Percentiles rank a stretch among this genome's conserved stretches.
Evolutionary conservation across 2,329 filamentous ascomycete species (phyloP).

Genomic region (Tolypocladium amazonense): DNA sequence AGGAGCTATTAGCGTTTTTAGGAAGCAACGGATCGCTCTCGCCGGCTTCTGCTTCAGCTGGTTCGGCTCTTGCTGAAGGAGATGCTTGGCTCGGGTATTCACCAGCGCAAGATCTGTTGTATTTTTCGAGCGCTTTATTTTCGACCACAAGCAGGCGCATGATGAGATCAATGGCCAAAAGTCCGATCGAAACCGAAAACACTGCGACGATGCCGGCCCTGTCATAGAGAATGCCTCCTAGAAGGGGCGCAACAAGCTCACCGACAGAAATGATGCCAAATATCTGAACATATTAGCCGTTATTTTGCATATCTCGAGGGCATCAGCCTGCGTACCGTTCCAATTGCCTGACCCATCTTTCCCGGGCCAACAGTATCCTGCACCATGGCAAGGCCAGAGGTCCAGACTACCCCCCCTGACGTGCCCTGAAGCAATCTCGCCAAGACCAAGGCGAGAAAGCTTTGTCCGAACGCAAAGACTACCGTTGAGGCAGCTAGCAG

Average conservation of each 20-base stretch:
- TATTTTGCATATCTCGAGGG: neutral
- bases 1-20: neutral
- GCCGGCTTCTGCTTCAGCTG: neutral
- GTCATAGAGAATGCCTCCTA: neutral
- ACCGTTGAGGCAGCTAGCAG: neutral
- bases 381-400: neutral
- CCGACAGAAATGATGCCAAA: neutral
- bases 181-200: neutral
- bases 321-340: neutral
- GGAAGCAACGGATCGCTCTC: neutral
- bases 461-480: neutral
- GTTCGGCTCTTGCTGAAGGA: too few species aligned
- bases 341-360: neutral
- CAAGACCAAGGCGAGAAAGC: neutral
- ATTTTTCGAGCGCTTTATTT: too few species aligned
- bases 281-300: neutral
- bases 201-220: neutral
- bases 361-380: neutral
- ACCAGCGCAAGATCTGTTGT: neutral
- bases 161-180: neutral
- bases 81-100: neutral
- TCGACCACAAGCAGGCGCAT: neutral
- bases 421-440: neutral
- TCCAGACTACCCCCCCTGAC: neutral
- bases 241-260: neutral